Conservation (phyloP, 805 yeast genomes). For the Saccharomyces mikatae region DNA sequence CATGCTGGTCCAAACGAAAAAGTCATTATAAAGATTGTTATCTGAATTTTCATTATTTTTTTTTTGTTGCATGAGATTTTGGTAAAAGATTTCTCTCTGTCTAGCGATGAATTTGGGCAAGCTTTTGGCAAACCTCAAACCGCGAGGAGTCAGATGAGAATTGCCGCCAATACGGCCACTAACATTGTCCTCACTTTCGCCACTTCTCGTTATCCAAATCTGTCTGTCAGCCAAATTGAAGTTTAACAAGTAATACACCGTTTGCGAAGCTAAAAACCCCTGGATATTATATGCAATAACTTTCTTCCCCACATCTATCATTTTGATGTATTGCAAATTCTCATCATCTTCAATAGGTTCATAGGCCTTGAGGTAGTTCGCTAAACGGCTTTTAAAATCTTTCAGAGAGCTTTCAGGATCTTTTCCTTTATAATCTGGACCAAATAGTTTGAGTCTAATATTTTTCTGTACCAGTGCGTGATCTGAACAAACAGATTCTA, state of each 20-base stretch:
- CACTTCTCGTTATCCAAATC: conserved; percentile 92
- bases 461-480: conserved; percentile 71
- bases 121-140: conserved; percentile 64
- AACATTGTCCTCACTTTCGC: conserved; percentile 83
- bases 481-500: conserved; percentile 85
- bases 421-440: conserved; percentile 88
- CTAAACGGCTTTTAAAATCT: conserved; percentile 75
- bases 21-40: conserved; percentile 42
- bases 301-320: conserved; percentile 93
- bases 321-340: conserved; percentile 75
- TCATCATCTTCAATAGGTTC: conserved; percentile 81
- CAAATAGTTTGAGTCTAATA: conserved; percentile 74
- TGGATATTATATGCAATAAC: conserved; percentile 87
- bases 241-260: conserved; percentile 79
- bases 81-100: conserved; percentile 63
- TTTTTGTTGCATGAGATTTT: conserved; percentile 38
- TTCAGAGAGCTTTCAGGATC: conserved; percentile 69
- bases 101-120: conserved; percentile 64
- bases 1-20: conserved; percentile 92
- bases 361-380: conserved; percentile 81
- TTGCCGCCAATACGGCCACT: conserved; percentile 89
- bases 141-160: conserved; percentile 71
- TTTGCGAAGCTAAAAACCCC: conserved; percentile 84
- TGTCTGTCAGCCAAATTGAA: conserved; percentile 85
- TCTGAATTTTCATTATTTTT: conserved; percentile 32